Evolutionary conservation across 352 stramenopile genomes (phyloP).

Genomic region (Globisporangium viniferum): DNA sequence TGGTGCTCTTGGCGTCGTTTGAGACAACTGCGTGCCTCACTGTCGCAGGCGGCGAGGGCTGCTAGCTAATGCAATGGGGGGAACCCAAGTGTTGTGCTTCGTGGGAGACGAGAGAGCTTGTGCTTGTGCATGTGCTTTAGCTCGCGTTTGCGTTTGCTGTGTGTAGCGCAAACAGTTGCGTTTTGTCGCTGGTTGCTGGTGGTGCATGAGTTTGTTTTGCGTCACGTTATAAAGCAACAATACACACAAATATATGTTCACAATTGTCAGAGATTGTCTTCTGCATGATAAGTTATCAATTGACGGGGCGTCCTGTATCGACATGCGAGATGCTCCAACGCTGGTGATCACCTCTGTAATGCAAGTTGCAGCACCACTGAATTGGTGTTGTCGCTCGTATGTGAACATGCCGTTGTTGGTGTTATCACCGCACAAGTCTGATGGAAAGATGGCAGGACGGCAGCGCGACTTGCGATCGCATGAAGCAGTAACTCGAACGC

Average conservation of each 20-base stretch:
- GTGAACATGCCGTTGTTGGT: background rate
- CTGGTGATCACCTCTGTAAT: background rate
- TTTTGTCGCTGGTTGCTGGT: background rate
- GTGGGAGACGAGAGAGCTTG: background rate
- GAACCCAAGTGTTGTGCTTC: background rate
- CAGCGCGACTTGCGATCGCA: background rate
- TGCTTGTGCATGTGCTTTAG: background rate
- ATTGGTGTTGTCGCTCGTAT: background rate
- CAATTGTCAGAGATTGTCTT: too few species aligned
- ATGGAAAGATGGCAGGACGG: background rate
- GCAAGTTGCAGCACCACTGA: background rate
- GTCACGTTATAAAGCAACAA: background rate
- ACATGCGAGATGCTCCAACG: background rate
- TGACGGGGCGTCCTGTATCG: background rate
- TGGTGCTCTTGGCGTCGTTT: slow-evolving; percentile 45
- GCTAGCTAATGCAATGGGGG: slow-evolving; percentile 19
- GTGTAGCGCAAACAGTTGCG: background rate
- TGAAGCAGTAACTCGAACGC: background rate
- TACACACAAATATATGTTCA: background rate
- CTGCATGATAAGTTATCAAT: background rate
- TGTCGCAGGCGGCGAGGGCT: slow-evolving; percentile 58
- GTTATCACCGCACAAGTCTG: background rate
- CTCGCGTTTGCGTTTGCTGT: background rate
- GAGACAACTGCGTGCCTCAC: slow-evolving; percentile 59
- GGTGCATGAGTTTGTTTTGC: background rate